Evolutionary conservation across 148 eudicot genomes (phyloP).

Genomic region (Cornus controversa): DNA sequence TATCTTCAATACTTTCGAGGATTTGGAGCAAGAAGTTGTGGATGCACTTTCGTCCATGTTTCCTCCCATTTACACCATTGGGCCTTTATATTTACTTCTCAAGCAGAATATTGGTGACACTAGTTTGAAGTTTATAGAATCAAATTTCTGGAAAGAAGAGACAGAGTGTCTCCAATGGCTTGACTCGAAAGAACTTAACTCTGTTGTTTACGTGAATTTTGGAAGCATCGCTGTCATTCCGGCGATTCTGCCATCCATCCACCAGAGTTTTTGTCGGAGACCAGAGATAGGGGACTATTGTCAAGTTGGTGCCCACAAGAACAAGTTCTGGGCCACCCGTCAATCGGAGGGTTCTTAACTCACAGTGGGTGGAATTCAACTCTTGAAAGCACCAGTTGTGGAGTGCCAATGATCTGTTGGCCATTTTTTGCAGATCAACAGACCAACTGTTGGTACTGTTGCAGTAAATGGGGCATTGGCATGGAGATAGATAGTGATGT

Average conservation of each 20-base stretch:
- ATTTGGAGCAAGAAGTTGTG: constrained; percentile 23
- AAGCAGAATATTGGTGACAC: no score
- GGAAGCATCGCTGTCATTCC: constrained; percentile 32
- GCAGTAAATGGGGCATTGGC: constrained; percentile 18
- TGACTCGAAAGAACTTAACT: no score
- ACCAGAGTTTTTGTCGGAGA: constrained; percentile 23
- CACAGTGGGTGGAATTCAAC: no score
- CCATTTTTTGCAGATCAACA: no score
- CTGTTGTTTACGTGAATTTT: no score
- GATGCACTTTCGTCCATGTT: constrained; percentile 14
- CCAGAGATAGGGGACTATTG: no score
- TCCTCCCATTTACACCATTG: constrained; percentile 19
- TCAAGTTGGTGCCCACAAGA: no score
- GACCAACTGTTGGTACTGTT: no score
- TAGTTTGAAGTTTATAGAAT: constrained; percentile 18
- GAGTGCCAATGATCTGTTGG: no score
- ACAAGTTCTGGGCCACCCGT: no score
- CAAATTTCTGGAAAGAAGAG: constrained; percentile 38
- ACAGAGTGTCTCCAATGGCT: constrained; percentile 27
- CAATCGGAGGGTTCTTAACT: no score
- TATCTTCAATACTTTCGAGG: constrained; percentile 33
- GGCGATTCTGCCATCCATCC: constrained; percentile 30
- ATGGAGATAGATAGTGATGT: constrained; percentile 26
- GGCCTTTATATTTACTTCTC: constrained; percentile 29
- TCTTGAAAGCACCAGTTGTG: no score